These are phyloP conservation scores for Penicillium sp. DNA, from an alignment of 2,329 filamentous ascomycete species.

Conservation along the genomic window DNA sequence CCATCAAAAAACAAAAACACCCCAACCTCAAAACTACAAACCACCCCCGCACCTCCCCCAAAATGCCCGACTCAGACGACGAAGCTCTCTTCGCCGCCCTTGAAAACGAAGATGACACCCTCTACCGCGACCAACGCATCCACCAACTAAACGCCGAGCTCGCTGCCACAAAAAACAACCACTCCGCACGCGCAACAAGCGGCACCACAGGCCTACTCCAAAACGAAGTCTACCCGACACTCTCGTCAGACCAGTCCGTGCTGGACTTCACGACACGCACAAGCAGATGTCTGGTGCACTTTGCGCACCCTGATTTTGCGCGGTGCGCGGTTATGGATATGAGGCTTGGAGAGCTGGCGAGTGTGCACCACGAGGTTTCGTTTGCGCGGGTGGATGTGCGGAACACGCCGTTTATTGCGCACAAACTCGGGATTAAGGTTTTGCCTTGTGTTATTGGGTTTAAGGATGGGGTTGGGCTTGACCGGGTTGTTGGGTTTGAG, in stretches of 20 bases:
- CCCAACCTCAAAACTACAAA: background rate
- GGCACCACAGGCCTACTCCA: conserved; percentile 28
- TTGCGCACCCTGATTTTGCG: conserved; percentile 63
- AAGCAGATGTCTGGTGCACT: conserved; percentile 60
- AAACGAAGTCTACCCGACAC: conserved; percentile 37
- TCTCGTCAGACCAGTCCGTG: conserved; percentile 54
- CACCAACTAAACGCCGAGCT: conserved; percentile 60
- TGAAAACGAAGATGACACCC: conserved; percentile 52
- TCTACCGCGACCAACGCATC: conserved; percentile 57
- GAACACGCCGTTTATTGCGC: conserved; percentile 47
- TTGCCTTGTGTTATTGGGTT: conserved; percentile 52
- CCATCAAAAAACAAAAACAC: background rate
- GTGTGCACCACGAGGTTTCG: conserved; percentile 41
- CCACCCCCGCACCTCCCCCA: conserved; percentile 16
- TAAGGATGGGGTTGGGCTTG: conserved; percentile 45
- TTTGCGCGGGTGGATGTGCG: conserved; percentile 49
- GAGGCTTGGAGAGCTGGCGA: conserved; percentile 50
- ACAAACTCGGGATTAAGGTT: conserved; percentile 47
- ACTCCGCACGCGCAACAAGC: conserved; percentile 32
- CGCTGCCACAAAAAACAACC: conserved; percentile 46
- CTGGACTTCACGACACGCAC: conserved; percentile 61
- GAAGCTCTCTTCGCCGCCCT: conserved; percentile 61
- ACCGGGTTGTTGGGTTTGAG: conserved; percentile 49
- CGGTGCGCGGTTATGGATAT: conserved; percentile 62
- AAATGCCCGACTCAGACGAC: conserved; percentile 52